Percentiles rank a stretch among this genome's conserved stretches.
Conservation (phyloP, 768 basidiomycete species). For the Daedaleopsis nitida region DNA sequence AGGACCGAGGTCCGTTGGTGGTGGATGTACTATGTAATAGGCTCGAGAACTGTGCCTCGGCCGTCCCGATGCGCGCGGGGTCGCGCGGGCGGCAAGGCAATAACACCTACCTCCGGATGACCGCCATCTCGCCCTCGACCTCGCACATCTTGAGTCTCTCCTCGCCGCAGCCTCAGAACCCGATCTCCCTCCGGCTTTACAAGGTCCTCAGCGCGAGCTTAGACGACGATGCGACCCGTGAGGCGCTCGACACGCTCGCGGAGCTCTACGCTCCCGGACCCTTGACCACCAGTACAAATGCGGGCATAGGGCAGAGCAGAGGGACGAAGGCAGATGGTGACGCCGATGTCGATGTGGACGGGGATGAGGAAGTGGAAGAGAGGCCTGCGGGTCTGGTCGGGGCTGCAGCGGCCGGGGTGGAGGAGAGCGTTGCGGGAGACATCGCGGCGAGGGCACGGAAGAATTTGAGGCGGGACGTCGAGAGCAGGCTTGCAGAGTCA, state of each 20-base stretch:
- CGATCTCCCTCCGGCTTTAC: slow-evolving; percentile 84
- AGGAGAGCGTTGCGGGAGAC: slow-evolving; percentile 53
- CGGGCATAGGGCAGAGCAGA: background rate
- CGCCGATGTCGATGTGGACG: slow-evolving; percentile 31
- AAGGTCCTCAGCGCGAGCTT: slow-evolving; percentile 86
- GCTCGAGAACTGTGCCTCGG: too few species aligned
- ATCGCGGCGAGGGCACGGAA: slow-evolving; percentile 75
- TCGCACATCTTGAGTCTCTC: slow-evolving; percentile 21
- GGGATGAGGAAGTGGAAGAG: slow-evolving; percentile 37
- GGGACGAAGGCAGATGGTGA: slow-evolving; percentile 34
- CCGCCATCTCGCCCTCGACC: slow-evolving; percentile 26
- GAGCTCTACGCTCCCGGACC: slow-evolving; percentile 59
- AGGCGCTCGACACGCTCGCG: slow-evolving; percentile 83
- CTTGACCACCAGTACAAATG: slow-evolving; percentile 11
- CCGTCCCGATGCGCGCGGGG: too few species aligned
- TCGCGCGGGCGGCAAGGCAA: slow-evolving; percentile 11
- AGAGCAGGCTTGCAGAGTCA: slow-evolving; percentile 77
- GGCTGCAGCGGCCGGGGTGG: slow-evolving; percentile 27
- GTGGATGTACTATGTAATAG: too few species aligned
- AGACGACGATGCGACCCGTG: slow-evolving; percentile 72
- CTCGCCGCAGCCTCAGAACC: slow-evolving; percentile 50
- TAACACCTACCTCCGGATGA: slow-evolving; percentile 12
- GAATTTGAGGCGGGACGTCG: slow-evolving; percentile 82
- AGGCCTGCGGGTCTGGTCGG: slow-evolving; percentile 16
- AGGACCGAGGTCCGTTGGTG: too few species aligned